Conservation (phyloP, 192 early-diverging fungal species). For the Coemansia sp. region DNA sequence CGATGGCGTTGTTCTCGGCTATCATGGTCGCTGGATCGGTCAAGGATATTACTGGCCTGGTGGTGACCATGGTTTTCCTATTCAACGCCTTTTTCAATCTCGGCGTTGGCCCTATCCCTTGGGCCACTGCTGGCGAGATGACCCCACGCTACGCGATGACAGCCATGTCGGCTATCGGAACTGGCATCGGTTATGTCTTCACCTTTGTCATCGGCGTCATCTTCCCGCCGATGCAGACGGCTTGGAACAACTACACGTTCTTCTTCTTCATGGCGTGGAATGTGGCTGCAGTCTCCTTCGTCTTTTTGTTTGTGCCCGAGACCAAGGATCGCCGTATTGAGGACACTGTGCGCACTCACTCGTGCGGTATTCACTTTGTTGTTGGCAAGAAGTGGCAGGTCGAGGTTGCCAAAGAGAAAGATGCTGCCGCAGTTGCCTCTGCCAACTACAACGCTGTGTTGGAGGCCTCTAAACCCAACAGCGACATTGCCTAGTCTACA, state of each 20-base stretch:
- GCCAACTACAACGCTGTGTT: background rate
- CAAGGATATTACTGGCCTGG: constrained; percentile 54
- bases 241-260: constrained; percentile 57
- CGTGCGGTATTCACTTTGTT: constrained; percentile 48
- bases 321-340: constrained; percentile 78
- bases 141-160: constrained; percentile 74
- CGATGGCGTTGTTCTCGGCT: constrained; percentile 64
- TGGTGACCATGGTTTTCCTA: constrained; percentile 68
- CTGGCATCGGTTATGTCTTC: constrained; percentile 71
- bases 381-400: constrained; percentile 53
- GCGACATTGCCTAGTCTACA: background rate
- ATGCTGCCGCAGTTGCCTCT: background rate
- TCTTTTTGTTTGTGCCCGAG: constrained; percentile 76
- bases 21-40: constrained; percentile 65
- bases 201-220: constrained; percentile 65
- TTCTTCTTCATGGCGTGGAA: constrained; percentile 73
- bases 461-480: background rate
- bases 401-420: constrained; percentile 22
- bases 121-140: constrained; percentile 77
- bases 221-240: constrained; percentile 58
- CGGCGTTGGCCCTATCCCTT: constrained; percentile 74
- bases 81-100: constrained; percentile 79
- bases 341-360: constrained; percentile 56
- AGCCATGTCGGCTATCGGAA: constrained; percentile 68
- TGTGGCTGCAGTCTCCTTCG: constrained; percentile 64